Evolutionary conservation across 2,329 filamentous ascomycete genomes (phyloP).

Genomic region (Ilyonectria robusta): DNA sequence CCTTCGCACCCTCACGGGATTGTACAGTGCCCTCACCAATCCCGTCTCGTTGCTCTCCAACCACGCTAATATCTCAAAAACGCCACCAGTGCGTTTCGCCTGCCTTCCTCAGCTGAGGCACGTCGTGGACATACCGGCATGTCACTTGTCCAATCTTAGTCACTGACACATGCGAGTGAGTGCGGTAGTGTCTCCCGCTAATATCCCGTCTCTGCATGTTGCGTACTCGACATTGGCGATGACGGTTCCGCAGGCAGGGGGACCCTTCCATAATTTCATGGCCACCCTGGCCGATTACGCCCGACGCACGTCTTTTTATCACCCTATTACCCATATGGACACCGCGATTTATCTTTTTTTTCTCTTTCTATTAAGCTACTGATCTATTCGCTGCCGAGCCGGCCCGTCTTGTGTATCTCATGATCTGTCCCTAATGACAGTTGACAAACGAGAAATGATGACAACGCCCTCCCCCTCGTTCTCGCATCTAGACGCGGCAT

Average conservation of each 20-base stretch:
- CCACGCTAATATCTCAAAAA: conserved; percentile 27
- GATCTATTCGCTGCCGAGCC: conserved; percentile 1
- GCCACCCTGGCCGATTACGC: conserved; percentile 8
- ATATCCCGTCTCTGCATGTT: conserved; percentile 29
- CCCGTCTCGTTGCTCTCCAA: conserved; percentile 31
- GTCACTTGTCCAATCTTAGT: conserved; percentile 26
- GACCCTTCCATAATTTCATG: conserved; percentile 22
- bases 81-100: conserved; percentile 4
- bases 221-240: conserved; percentile 14
- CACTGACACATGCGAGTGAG: conserved; percentile 29
- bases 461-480: not conserved
- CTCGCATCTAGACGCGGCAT: not conserved
- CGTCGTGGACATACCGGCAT: conserved; percentile 12
- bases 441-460: not conserved
- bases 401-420: conserved; percentile 6
- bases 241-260: conserved; percentile 23
- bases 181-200: conserved; percentile 21
- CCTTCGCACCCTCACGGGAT: conserved; percentile 21
- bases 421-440: conserved; percentile 11
- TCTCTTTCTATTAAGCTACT: conserved; percentile 11
- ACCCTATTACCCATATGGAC: conserved; percentile 24
- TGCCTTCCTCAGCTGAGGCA: conserved; percentile 26
- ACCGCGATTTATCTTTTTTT: conserved; percentile 17
- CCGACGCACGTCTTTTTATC: conserved; percentile 12
- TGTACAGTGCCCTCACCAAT: conserved; percentile 23